These are phyloP conservation scores for Ascochyta rabiei DNA, from an alignment of 2,329 filamentous ascomycete species.

Conservation along the genomic window DNA sequence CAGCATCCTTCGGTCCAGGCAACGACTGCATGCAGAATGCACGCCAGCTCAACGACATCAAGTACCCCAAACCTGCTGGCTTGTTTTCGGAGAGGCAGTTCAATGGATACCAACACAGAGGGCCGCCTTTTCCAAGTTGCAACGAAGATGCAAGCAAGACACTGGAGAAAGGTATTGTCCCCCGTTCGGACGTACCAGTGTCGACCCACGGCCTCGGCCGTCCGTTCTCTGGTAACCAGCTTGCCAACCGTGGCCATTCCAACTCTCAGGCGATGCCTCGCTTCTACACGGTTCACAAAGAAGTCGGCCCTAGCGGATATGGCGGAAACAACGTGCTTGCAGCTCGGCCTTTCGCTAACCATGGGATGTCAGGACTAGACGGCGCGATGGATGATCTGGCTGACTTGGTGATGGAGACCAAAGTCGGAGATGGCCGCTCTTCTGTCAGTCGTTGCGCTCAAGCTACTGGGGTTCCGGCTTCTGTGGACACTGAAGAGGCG, in stretches of 20 bases:
- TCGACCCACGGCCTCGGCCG: constrained; percentile 19
- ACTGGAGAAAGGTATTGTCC: constrained; percentile 24
- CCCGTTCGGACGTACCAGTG: constrained; percentile 16
- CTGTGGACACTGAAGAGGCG: constrained; percentile 25
- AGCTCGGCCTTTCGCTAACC: constrained; percentile 29
- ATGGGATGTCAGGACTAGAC: constrained; percentile 44
- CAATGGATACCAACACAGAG: constrained; percentile 14
- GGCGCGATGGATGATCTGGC: constrained; percentile 49
- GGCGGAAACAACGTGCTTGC: constrained; percentile 12
- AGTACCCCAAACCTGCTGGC: constrained; percentile 20
- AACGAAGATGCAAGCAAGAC: constrained; percentile 22
- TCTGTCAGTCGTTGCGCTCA: constrained; percentile 8
- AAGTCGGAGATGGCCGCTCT: constrained; percentile 20
- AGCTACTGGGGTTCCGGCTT: background rate
- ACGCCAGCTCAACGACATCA: constrained; percentile 22
- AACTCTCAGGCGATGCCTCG: constrained; percentile 34
- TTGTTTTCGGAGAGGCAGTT: constrained; percentile 19
- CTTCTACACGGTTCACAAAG: constrained; percentile 32
- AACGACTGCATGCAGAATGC: constrained; percentile 23
- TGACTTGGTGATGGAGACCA: constrained; percentile 34
- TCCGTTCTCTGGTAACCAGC: constrained; percentile 36
- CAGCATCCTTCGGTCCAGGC: constrained; percentile 17
- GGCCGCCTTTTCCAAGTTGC: constrained; percentile 7
- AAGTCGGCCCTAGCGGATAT: constrained; percentile 20
- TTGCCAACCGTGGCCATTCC: constrained; percentile 27